phyloP scores from a whole-genome alignment of 345 rosid genomes.

The Rhizophora apiculata region DNA sequence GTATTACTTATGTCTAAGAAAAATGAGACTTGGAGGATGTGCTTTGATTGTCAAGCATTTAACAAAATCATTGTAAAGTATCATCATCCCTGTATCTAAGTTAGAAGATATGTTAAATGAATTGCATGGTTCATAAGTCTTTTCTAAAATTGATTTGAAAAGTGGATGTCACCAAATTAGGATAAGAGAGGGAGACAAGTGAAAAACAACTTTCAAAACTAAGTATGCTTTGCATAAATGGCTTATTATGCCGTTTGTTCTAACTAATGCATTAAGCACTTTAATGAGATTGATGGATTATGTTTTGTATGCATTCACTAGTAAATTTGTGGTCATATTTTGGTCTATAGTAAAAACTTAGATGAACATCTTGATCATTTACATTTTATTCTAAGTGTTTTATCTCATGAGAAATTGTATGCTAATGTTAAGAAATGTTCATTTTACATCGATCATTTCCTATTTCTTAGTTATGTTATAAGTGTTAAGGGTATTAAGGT shows the following conservation, averaged over 20 bases:
- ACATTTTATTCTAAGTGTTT: too few species aligned
- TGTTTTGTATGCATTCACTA: background rate
- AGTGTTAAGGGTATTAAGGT: too few species aligned
- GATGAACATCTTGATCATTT: too few species aligned
- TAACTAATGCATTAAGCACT: background rate
- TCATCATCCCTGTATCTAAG: background rate
- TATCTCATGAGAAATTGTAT: too few species aligned
- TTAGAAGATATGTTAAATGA: background rate
- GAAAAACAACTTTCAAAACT: background rate
- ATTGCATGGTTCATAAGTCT: background rate
- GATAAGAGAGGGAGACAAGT: background rate
- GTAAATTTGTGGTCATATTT: background rate
- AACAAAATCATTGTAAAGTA: too few species aligned
- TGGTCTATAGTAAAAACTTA: background rate
- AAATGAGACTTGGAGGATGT: too few species aligned
- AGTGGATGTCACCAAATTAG: background rate
- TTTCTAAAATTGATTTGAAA: too few species aligned
- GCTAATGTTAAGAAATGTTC: too few species aligned
- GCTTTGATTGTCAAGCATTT: too few species aligned
- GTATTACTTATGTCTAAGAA: too few species aligned
- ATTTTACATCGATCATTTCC: too few species aligned
- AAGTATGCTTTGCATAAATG: background rate
- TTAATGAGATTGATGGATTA: background rate
- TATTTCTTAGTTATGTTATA: too few species aligned
- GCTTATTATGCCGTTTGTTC: background rate